Evolutionary conservation across 139 green algal genomes (phyloP), one percentile per base, ranked within the genome.

Genomic region (Coccomyxa sp.): DNA sequence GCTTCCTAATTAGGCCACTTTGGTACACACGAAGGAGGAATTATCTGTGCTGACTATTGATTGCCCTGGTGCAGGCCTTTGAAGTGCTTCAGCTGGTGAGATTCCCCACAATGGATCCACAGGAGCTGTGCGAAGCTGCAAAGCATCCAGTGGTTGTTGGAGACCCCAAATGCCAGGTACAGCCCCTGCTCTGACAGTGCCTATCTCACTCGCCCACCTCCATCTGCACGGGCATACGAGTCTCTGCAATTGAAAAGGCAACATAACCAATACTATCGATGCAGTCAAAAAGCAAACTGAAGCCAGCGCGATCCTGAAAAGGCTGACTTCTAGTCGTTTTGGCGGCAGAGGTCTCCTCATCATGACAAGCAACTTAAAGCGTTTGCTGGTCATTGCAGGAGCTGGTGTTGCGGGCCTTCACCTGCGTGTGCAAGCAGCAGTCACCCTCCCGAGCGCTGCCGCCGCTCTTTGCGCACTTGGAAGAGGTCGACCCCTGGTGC

Each of bases 51-150:
- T 64, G 4, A 64, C 18, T 64, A 22, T 31, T 64, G 50, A 18
- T 18, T 64, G 3, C 3, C 27, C 27, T 18, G 22, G 50, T 18
- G 4, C 27, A 22, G 2, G 22, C 44, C 1, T 18, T 64, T 18
- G 54, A 79, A 27, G 22, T 79, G 33, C 64, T 79, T 22, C 55
- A 70, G 10, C 39, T 68, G 39, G 33, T 80, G 29, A 27, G 76
- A 7, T 80, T 80, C 68, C 76, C 76, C 6, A 75, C 64, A 8
- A 80, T 80, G 76, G 39, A 41, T 41, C 44, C 39, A 44, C 39
- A 74, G 64, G 38, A 80, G 76, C 76, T 80, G 68, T 55, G 64
- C 9, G 36, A 68, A 8, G 76, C 75, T 2, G 64, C 50, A n/a
- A 68, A 80, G n/a, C 64, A 80, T 38, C 76, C 76, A 6, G n/a